Base-by-base conservation (phyloP, 495 filamentous ascomycete species). In the Diplogelasinospora grovesii region DNA sequence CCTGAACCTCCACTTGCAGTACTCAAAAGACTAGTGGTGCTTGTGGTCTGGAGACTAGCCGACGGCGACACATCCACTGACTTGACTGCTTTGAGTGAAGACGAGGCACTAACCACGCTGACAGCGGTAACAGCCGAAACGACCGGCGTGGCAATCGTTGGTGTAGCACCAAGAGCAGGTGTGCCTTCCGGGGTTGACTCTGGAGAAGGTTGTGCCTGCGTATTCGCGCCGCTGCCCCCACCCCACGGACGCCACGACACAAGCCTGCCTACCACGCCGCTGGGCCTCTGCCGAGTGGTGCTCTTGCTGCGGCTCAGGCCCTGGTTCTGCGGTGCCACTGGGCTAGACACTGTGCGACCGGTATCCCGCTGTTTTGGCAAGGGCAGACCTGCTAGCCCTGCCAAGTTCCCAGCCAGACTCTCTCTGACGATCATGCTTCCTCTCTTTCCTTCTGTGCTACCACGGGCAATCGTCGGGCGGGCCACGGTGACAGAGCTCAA, bases 241-340 rank as follows among this genome's bases (percentile, higher is more conserved):
- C 57, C 59, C 69, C 69, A 73, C 0, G 64, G 69, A n/a, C 69
- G 54, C 69, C 68, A 73, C 11, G 59, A 54, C n/a, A 64, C 66
- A 36, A 64, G 49, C 52, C 51, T 66, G 2, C 65, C 58, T 5
- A 70, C 39, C 22, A 54, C 55, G n/a, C 46, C 39, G 8, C 38
- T 45, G 45, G 49, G 39, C 26, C 36, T 33, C 39, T 57, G 36
- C 22, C 47, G 36, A 8, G 43, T 36, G 11, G 35, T 19, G 20
- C 26, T 46, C 5, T 5, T 6, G 19, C 36, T 26, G 2, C 23
- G 15, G 6, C 16, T 39, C 8, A 14, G 13, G 4, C 22, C 24
- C 5, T 29, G 25, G 1, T 13, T n/a, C n/a, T n/a, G n/a, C n/a
- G n/a, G n/a, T n/a, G 8, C 8, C 5, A 24, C 23, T 1, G 53